A percentile compares a stretch with the other conserved stretches of the same genome.
Conservation (phyloP, 169 alveolate species). For the Plasmodium gallinaceum region DNA sequence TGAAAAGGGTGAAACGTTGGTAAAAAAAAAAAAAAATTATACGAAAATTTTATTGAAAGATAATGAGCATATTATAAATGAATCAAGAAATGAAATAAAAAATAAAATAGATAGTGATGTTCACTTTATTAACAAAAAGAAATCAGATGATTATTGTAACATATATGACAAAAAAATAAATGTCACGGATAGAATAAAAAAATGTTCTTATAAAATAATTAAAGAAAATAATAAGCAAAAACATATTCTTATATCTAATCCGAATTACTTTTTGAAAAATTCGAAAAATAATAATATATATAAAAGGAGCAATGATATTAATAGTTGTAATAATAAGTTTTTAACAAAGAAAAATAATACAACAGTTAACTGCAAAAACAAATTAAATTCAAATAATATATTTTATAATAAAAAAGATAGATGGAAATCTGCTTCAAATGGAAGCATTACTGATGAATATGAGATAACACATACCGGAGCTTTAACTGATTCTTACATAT, state of each 20-base stretch:
- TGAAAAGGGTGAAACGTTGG: neutral
- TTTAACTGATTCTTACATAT: slow-evolving; percentile 39
- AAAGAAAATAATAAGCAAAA: slow-evolving; percentile 1
- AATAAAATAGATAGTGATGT: neutral
- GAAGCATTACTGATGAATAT: neutral
- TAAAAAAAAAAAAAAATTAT: neutral
- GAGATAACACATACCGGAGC: neutral
- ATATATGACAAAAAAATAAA: neutral
- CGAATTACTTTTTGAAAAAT: neutral
- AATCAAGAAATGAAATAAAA: neutral
- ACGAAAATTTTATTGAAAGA: neutral
- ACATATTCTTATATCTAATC: neutral
- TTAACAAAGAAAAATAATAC: neutral
- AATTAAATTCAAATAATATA: neutral
- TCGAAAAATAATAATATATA: neutral
- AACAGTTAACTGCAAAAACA: neutral
- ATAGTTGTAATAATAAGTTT: neutral
- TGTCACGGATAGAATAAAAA: neutral
- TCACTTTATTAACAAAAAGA: neutral
- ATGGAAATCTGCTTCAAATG: neutral
- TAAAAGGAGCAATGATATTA: neutral
- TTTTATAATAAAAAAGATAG: neutral
- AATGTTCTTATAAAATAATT: neutral
- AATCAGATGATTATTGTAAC: neutral
- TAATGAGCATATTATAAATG: neutral